Base-by-base conservation (phyloP, 2,329 filamentous ascomycete genomes). In the Cladosporium sp. region DNA sequence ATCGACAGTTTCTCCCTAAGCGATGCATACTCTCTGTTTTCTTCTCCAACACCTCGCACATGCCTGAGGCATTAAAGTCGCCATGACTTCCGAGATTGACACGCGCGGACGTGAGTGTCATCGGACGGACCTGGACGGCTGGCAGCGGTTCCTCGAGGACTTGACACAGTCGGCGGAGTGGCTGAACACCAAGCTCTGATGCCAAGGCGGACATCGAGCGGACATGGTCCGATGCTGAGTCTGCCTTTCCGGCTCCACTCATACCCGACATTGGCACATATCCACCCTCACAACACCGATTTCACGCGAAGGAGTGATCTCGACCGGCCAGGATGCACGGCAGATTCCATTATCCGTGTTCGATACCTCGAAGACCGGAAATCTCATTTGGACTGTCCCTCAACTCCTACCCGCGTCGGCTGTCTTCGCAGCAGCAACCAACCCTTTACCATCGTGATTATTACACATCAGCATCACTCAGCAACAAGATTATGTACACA, bases 41-140 rank as follows among this genome's bases (percentile, higher is more conserved):
- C 59, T 61, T 5, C 59, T 44, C 59, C 59, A 61, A 21, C 59
- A 61, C 28, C 59, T 32, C n/a, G 44, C 59, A 28, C 59, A 61
- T 61, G 59, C 59, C 41, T 61, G 59, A 61, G 59, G 41, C 59
- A 61, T 61, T 34, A 61, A 47, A 21, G 28, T 26, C 49, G 59
- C 44, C 59, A 52, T 61, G 41, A n/a, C 7, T 12, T 47, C 41
- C 41, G 41, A 47, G 11, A 47, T 47, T 47, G 41, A 21, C 41
- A 21, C 41, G 41, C 41, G 41, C 41, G n/a, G 41, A 21, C 41
- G n/a, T 21, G 41, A 21, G n/a, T 47, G n/a, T 47, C 41, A 47
- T 47, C 41, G 41, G 41, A 47, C 41, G 41, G 41, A 47, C 41
- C 7, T 21, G n/a, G 8, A n/a, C 41, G 41, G 41, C 41, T 47